A percentile compares a stretch with the other conserved stretches of the same genome.
Conservation (phyloP, 2,329 filamentous ascomycete species). For the Camillea tinctor region DNA sequence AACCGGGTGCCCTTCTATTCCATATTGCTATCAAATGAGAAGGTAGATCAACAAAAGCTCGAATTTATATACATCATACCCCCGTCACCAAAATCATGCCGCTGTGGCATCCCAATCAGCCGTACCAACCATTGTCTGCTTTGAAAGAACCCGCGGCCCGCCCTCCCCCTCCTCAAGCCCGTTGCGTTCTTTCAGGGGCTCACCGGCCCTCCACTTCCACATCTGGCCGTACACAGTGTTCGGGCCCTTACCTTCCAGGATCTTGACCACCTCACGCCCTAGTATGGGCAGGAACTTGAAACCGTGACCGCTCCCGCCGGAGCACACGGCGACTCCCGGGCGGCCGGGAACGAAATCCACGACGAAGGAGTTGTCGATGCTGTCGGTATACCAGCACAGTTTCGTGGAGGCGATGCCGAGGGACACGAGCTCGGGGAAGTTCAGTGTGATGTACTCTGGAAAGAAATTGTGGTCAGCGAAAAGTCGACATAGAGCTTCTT, state of each 20-base stretch:
- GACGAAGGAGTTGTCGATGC: conserved; percentile 35
- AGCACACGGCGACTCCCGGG: conserved; percentile 54
- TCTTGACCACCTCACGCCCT: conserved; percentile 31
- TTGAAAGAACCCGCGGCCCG: conserved; percentile 27
- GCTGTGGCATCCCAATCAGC: conserved; percentile 20
- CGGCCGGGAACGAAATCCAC: conserved; percentile 39
- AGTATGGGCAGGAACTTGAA: conserved; percentile 34
- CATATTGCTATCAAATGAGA: too few relatives aligned
- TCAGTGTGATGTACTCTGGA: conserved; percentile 24
- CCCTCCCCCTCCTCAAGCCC: conserved; percentile 31
- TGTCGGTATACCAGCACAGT: conserved; percentile 42
- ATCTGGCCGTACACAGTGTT: conserved; percentile 28
- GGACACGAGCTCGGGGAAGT: conserved; percentile 42
- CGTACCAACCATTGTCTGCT: conserved; percentile 27
- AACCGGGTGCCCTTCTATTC: too few relatives aligned
- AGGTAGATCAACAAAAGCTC: too few relatives aligned
- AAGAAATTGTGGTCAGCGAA: too few relatives aligned
- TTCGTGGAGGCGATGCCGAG: conserved; percentile 38
- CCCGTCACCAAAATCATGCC: neutral
- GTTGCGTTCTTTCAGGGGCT: conserved; percentile 13
- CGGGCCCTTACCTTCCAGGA: conserved; percentile 24
- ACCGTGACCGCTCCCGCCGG: conserved; percentile 53
- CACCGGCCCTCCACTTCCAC: conserved; percentile 29
- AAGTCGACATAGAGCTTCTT: too few relatives aligned
- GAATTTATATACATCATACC: too few relatives aligned